phyloP scores from a whole-genome alignment of 257 asterid genomes.

The Forsythia suspensa region DNA sequence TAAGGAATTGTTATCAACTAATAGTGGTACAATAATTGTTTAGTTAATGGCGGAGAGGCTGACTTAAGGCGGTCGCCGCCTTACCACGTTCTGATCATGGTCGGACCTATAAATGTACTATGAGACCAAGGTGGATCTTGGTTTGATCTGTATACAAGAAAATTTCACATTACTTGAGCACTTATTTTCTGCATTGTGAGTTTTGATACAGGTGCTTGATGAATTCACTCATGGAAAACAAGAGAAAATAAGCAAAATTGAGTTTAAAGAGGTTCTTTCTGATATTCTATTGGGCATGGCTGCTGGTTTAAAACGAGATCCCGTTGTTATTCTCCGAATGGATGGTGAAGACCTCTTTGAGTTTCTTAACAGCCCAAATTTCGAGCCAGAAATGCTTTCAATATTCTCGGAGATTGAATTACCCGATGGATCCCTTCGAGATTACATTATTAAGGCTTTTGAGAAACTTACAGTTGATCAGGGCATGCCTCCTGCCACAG shows the following conservation, averaged over 20 bases:
- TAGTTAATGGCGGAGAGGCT: background rate
- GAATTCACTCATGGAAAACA: constrained; percentile 83
- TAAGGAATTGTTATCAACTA: too few relatives aligned
- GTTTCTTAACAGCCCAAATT: constrained; percentile 48
- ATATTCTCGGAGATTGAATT: constrained; percentile 50
- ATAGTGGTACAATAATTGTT: background rate
- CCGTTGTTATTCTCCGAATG: constrained; percentile 87
- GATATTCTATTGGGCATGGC: constrained; percentile 94
- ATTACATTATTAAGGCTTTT: constrained; percentile 56
- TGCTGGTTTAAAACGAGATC: constrained; percentile 87
- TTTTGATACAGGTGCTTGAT: constrained; percentile 65
- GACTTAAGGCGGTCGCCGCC: background rate
- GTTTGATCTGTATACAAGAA: background rate
- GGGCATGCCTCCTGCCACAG: constrained; percentile 95
- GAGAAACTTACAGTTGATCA: constrained; percentile 84
- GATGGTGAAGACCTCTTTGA: constrained; percentile 88
- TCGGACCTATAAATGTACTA: background rate
- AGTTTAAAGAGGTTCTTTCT: constrained; percentile 79
- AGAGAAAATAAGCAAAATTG: constrained; percentile 62
- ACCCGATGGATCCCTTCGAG: constrained; percentile 59
- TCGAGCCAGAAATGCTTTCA: constrained; percentile 66
- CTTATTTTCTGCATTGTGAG: background rate
- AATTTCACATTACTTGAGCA: too few relatives aligned
- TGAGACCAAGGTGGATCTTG: background rate
- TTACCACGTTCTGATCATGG: background rate